Evolutionary conservation across 176 grass and related monocot species (phyloP), one percentile per base, ranked within the genome.

Genomic region (Triticum dicoccoides): DNA sequence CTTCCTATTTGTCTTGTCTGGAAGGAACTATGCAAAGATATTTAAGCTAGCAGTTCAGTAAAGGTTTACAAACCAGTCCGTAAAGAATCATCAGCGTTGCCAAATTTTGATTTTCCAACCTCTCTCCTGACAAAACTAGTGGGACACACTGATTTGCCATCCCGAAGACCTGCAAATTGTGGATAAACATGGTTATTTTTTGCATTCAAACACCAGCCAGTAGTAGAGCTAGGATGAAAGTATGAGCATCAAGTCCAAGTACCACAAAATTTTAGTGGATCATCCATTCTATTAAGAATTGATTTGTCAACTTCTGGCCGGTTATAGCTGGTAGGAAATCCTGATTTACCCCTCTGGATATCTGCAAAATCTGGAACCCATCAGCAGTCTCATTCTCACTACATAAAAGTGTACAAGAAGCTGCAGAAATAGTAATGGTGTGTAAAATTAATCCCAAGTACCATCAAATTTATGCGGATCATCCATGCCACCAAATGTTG

Each of bases 51-150:
- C 52, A 52, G 32, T 35, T 80, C 27, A 35, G 68, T 74, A 67
- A 65, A 90, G 35, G 76, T 30, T 27, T 59, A 91, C 85, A 80
- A 69, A 87, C 89, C 85, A 80, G 89, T 91, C 17, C 89, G 76
- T 62, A 87, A 49, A 84, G 67, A 74, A 79, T 87, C 67, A 80
- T 84, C 80, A 20, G 64, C 83, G 17, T 65, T 59, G 42, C 67
- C 59, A 68, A 80, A 68, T 47, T 76, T 80, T 84, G 80, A 61
- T 75, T 61, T 91, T 61, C 66, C 85, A 83, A 75, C 80, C 42
- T 87, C 59, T 76, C 24, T 73, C 67, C 80, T 37, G 20, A 67
- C 65, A 74, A 44, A 87, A 87, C 37, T 84, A 29, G 9, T 68
- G 6, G 80, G 18, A 18, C 35, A 75, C 83, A 34, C 44, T 68